Conservation (phyloP, 371 early-diverging fungal species). For the Mortierella sp. region DNA sequence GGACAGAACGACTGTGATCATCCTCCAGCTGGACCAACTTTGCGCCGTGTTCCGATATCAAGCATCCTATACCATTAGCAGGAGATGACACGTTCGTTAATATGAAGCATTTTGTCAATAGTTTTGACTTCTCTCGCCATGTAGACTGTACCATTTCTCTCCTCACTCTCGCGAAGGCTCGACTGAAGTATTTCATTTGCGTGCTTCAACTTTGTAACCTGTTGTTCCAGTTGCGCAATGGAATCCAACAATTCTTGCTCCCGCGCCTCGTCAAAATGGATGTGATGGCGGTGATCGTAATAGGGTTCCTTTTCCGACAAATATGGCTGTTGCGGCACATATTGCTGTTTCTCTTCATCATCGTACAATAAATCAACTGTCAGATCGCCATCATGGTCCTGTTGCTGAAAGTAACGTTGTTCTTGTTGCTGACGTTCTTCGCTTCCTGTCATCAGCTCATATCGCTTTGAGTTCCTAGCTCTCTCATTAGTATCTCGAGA, state of each 20-base stretch:
- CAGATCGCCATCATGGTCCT: no score
- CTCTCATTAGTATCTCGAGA: neutral
- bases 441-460: no score
- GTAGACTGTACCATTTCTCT: constrained; percentile 5
- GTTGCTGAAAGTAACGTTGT: no score
- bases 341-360: no score
- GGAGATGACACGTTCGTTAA: no score
- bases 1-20: constrained; percentile 1
- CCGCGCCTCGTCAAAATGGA: neutral
- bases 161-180: neutral
- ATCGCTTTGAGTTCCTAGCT: no score
- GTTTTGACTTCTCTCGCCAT: neutral
- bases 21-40: neutral
- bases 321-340: no score
- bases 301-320: neutral
- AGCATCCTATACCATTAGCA: neutral
- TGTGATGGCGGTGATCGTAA: neutral
- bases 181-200: constrained; percentile 3
- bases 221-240: constrained; percentile 15
- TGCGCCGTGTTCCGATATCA: neutral
- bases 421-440: no score
- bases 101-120: no score
- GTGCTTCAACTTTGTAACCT: constrained; percentile 4
- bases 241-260: constrained; percentile 3
- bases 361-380: no score